A percentile compares a stretch with the other conserved stretches of the same genome.
Conservation (phyloP, 345 rosid genomes). For the Heritiera fomes region DNA sequence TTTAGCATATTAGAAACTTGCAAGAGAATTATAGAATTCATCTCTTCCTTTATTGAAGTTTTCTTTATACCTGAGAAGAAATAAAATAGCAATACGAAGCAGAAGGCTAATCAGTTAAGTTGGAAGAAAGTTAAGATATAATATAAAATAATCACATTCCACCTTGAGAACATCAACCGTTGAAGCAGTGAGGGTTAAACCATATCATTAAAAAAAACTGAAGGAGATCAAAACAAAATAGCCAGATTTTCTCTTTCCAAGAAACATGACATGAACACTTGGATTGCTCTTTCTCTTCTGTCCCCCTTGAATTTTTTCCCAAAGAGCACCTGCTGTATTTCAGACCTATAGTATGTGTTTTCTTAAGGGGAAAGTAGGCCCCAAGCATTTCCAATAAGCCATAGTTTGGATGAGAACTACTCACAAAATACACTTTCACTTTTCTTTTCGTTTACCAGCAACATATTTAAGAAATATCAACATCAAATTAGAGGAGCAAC, state of each 20-base stretch:
- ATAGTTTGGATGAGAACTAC: not conserved
- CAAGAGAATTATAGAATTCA: constrained; percentile 34
- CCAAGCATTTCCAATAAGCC: not conserved
- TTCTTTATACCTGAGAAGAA: constrained; percentile 43
- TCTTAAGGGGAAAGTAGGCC: not conserved
- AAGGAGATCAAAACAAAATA: not conserved
- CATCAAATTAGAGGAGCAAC: not conserved
- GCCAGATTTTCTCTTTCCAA: not conserved
- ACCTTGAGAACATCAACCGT: not conserved
- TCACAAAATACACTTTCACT: not conserved
- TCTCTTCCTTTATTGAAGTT: constrained; percentile 20
- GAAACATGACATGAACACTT: not conserved
- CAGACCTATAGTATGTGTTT: not conserved
- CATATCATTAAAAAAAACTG: not conserved
- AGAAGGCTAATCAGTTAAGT: not conserved
- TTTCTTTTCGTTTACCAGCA: not conserved
- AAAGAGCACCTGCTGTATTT: not conserved
- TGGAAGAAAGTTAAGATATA: not conserved
- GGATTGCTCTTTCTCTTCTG: not conserved
- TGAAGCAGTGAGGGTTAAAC: not conserved
- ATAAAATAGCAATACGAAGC: constrained; percentile 4
- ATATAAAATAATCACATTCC: not conserved
- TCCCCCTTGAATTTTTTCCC: not conserved
- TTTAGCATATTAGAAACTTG: constrained; percentile 36
- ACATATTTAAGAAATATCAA: not conserved